Base-by-base conservation (phyloP, 805 yeast species). In the Kodamaea sagamina region DNA sequence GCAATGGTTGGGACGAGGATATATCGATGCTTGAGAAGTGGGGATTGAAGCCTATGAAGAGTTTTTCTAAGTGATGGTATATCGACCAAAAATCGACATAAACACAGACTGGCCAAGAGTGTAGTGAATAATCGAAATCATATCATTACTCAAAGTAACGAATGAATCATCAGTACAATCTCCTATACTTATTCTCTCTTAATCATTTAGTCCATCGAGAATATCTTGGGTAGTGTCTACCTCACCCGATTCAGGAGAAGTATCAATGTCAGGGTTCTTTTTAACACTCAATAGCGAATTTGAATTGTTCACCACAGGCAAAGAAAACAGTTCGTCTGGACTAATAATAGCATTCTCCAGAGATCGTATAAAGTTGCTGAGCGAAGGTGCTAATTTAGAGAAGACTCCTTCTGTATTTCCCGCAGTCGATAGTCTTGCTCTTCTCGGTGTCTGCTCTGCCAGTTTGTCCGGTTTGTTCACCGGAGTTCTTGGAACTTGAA, bases 1-100 rank as follows among this genome's bases (percentile, higher is more conserved):
- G 92, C 58, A 82, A 79, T 51, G 89, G 89, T 5, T 86, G 92
- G 90, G 88, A 85, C 36, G 90, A 84, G 53, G 93, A 86, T 57
- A 83, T 74, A 45, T 74, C 62, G 6, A 78, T 86, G 88, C 65
- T 86, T 22, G 58, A 63, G 5, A 79, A 74, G 53, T 86, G 90
- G 90, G 93, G 93, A 0, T 51, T 81, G 52, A 63, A 61, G 50
- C 82, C 82, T 36, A 76, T 78, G 82, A 64, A 72, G 53, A 47
- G 49, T 15, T 40, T 40, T 32, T 24, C 37, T 12, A 37, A 32
- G 29, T 22, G 18, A 10, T 21, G 8, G n/a, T n/a, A n/a, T n/a
- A n/a, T n/a, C n/a, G n/a, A n/a, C n/a, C n/a, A n/a, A n/a, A n/a
- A n/a, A n/a, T n/a, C n/a, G n/a, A n/a, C n/a, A n/a, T n/a, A n/a